Percentiles rank a stretch among this genome's conserved stretches.
These are phyloP conservation scores for Xylariaceae sp. DNA, from an alignment of 2,329 filamentous ascomycete genomes.

Conservation along the genomic window DNA sequence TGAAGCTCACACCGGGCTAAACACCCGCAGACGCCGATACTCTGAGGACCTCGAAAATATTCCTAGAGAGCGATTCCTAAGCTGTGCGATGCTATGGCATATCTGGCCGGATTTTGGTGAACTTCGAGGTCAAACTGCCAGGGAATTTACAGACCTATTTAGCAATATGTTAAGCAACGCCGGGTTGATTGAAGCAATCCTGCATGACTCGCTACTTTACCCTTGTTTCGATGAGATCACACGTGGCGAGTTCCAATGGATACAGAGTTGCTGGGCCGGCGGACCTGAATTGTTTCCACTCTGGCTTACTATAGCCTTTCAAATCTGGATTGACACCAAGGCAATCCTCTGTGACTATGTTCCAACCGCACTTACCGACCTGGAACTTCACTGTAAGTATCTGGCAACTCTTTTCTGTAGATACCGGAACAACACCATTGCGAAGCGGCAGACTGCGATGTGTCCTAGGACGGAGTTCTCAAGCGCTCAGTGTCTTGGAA, in stretches of 20 bases:
- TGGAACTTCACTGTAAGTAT: neutral
- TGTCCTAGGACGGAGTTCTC: neutral
- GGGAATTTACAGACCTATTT: too few species aligned
- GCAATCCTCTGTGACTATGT: neutral
- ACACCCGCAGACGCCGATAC: neutral
- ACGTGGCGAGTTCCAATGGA: neutral
- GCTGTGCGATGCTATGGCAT: too few species aligned
- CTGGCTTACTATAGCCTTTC: conserved; percentile 7
- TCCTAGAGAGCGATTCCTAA: too few species aligned
- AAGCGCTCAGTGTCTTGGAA: too few species aligned
- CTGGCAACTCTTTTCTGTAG: neutral
- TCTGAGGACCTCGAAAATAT: neutral
- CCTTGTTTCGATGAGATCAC: conserved; percentile 11
- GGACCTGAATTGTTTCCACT: neutral
- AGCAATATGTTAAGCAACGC: too few species aligned
- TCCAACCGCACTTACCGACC: neutral
- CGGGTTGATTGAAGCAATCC: neutral
- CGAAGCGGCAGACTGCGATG: too few species aligned
- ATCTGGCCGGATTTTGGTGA: too few species aligned
- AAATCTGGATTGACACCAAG: conserved; percentile 5
- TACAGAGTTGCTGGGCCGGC: neutral
- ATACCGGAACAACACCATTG: neutral
- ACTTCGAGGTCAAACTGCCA: too few species aligned
- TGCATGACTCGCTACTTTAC: neutral
- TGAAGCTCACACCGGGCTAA: neutral